phyloP scores from a whole-genome alignment of 495 filamentous ascomycete species.

The Astrothelium subdiscretum region DNA sequence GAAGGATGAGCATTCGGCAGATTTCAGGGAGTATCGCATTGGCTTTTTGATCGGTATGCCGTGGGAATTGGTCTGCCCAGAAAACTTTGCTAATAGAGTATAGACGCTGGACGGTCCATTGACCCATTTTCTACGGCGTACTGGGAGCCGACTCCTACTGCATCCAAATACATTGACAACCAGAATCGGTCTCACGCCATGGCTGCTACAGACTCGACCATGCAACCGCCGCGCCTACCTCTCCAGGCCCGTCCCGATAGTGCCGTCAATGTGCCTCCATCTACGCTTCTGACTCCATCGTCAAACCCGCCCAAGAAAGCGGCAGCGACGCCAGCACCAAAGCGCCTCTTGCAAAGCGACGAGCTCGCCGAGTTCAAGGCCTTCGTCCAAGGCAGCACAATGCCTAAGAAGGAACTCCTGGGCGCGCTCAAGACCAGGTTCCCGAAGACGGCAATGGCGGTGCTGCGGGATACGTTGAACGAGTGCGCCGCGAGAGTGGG shows the following conservation, averaged over 20 bases:
- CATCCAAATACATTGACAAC: conserved; percentile 1
- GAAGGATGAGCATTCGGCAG: conserved; percentile 31
- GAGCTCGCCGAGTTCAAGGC: conserved; percentile 61
- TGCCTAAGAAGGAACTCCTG: conserved; percentile 63
- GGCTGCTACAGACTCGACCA: conserved; percentile 15
- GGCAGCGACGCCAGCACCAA: conserved; percentile 18
- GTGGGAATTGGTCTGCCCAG: conserved; percentile 8
- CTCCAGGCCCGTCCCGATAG: conserved; percentile 17
- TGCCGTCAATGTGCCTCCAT: not conserved
- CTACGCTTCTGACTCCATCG: conserved; percentile 9
- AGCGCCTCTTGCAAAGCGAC: conserved; percentile 46
- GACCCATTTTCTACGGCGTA: conserved; percentile 77
- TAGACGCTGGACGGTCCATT: conserved; percentile 45
- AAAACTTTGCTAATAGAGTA: conserved; percentile 6
- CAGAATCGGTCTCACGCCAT: not conserved
- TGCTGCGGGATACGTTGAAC: conserved; percentile 61
- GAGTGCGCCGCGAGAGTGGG: conserved; percentile 57
- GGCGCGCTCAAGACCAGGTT: conserved; percentile 69
- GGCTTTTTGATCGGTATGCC: conserved; percentile 20
- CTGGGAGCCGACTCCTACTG: conserved; percentile 42
- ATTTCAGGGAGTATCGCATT: conserved; percentile 48
- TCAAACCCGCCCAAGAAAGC: not conserved
- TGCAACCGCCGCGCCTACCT: conserved; percentile 30
- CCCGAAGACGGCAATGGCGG: conserved; percentile 56
- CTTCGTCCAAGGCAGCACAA: conserved; percentile 54